A percentile compares a stretch with the other conserved stretches of the same genome.
Conservation (phyloP, 1,139 yeast species). For the Taiozyma sp. region DNA sequence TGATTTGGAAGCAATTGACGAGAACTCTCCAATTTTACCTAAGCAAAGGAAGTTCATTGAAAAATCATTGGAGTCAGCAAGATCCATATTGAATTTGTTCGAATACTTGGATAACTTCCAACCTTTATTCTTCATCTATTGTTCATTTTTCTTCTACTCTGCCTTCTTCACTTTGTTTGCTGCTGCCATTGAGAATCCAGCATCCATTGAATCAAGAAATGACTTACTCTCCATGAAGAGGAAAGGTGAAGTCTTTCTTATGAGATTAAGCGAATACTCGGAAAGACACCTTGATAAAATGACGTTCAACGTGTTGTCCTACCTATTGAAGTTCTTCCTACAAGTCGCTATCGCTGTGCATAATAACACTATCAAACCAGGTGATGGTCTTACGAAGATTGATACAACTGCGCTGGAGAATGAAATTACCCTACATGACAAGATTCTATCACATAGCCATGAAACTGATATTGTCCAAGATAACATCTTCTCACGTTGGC, state of each 20-base stretch:
- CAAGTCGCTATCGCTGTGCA: slow-evolving; percentile 16
- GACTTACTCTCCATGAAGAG: slow-evolving; percentile 13
- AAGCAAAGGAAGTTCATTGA: slow-evolving; percentile 15
- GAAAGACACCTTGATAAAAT: slow-evolving; percentile 4
- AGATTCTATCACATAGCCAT: neutral
- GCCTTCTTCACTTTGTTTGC: slow-evolving; percentile 21
- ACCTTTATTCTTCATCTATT: slow-evolving; percentile 10
- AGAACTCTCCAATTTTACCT: slow-evolving; percentile 7
- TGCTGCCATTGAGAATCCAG: slow-evolving; percentile 18
- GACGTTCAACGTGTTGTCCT: slow-evolving; percentile 8
- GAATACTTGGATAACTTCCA: slow-evolving; percentile 2
- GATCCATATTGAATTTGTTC: slow-evolving; percentile 11
- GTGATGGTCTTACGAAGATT: slow-evolving; percentile 3
- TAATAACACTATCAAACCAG: slow-evolving; percentile 11
- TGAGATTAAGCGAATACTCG: slow-evolving; percentile 1
- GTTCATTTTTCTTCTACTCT: slow-evolving; percentile 16
- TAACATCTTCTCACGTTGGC: neutral
- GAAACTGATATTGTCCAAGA: neutral
- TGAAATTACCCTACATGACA: slow-evolving; percentile 13
- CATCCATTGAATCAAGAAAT: slow-evolving; percentile 4
- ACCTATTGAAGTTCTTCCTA: slow-evolving; percentile 13
- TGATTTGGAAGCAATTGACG: slow-evolving; percentile 7
- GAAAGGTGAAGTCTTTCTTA: slow-evolving; percentile 4
- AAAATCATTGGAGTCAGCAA: slow-evolving; percentile 17
- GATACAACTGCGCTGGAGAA: slow-evolving; percentile 10